phyloP scores from a whole-genome alignment of 306 rosid species.

The Erythrophleum fordii region DNA sequence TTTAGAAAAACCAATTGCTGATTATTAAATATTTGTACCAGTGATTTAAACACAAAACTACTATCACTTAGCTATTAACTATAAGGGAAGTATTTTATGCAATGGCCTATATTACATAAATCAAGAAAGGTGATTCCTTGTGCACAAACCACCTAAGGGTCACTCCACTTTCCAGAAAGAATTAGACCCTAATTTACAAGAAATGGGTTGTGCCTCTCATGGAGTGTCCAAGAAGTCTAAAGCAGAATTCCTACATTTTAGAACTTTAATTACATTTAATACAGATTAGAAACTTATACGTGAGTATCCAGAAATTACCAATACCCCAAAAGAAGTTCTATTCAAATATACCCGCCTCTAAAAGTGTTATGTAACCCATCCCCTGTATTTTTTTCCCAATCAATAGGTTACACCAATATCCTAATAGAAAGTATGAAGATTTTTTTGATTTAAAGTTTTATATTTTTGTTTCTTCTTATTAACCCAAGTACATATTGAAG shows the following conservation, averaged over 20 bases:
- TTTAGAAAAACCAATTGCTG: too few species aligned
- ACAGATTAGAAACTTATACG: background rate
- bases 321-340: background rate
- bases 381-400: too few species aligned
- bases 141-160: too few species aligned
- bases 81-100: too few species aligned
- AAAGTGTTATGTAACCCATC: background rate
- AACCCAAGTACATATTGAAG: background rate
- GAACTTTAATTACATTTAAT: background rate
- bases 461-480: background rate
- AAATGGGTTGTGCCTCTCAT: background rate
- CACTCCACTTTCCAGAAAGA: too few species aligned
- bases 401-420: too few species aligned
- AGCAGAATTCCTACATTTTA: background rate
- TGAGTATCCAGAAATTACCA: background rate
- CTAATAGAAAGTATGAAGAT: background rate
- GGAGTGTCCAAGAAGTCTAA: background rate
- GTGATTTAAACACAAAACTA: too few species aligned
- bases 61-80: too few species aligned
- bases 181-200: background rate
- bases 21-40: too few species aligned
- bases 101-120: too few species aligned
- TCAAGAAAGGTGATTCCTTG: too few species aligned
- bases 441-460: too few species aligned
- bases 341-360: background rate